Evolutionary conservation across 345 rosid species (phyloP).

Genomic region (Ceriops zippeliana): DNA sequence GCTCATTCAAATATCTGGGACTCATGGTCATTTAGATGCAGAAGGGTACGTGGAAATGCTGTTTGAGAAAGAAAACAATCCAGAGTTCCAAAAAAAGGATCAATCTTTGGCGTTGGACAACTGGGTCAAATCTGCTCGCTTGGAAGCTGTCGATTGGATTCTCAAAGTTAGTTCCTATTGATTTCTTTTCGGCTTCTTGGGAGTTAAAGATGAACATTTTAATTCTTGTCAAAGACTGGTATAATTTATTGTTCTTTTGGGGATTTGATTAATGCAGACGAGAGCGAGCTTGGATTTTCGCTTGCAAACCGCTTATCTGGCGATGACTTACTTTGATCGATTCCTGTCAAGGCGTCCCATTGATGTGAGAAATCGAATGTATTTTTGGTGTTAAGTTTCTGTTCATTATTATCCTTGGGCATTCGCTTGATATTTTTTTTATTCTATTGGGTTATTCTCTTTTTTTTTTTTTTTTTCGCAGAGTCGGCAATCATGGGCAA

Average conservation of each 20-base stretch:
- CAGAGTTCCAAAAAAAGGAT: constrained; percentile 21
- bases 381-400: not conserved
- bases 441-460: not conserved
- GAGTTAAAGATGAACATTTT: not conserved
- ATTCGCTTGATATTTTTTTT: not conserved
- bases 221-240: not conserved
- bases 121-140: constrained; percentile 38
- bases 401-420: not conserved
- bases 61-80: constrained; percentile 35
- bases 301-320: constrained; percentile 46
- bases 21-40: constrained; percentile 7
- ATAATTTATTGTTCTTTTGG: not conserved
- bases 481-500: constrained; percentile 70
- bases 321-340: constrained; percentile 55
- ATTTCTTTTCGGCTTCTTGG: not conserved
- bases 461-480: constrained; percentile 23
- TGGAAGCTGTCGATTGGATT: constrained; percentile 50
- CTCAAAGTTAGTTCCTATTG: constrained; percentile 38
- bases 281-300: constrained; percentile 40
- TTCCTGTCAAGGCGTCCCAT: constrained; percentile 39
- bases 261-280: constrained; percentile 32
- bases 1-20: not conserved
- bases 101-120: constrained; percentile 22
- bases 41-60: constrained; percentile 31
- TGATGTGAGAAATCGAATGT: constrained; percentile 31